A percentile compares a stretch with the other conserved stretches of the same genome.
These are phyloP conservation scores for Trichoderma sp. DNA, from an alignment of 2,329 filamentous ascomycete genomes.

Conservation along the genomic window DNA sequence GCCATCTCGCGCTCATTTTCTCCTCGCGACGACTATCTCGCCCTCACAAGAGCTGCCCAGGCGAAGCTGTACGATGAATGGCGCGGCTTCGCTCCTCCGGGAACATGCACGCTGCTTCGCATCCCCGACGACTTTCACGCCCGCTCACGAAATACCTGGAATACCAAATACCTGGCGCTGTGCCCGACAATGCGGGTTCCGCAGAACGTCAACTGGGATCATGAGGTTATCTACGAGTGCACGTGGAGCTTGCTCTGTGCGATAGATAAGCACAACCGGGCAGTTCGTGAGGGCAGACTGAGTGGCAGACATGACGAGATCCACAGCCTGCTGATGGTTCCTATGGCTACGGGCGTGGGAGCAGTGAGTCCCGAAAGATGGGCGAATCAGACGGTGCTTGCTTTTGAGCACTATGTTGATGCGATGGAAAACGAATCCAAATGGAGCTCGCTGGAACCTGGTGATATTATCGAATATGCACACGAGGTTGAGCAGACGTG, in stretches of 20 bases:
- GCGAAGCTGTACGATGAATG: constrained; percentile 46
- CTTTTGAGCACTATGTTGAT: constrained; percentile 53
- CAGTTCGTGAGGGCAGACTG: constrained; percentile 14
- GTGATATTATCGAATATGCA: constrained; percentile 16
- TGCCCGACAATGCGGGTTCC: constrained; percentile 57
- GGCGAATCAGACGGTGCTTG: constrained; percentile 52
- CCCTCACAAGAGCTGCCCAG: constrained; percentile 50
- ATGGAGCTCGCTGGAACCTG: constrained; percentile 41
- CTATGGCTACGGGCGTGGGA: constrained; percentile 52
- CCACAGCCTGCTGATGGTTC: constrained; percentile 50
- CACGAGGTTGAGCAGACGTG: constrained; percentile 12
- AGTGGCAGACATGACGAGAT: constrained; percentile 35
- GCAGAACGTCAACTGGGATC: constrained; percentile 47
- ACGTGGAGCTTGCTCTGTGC: constrained; percentile 53
- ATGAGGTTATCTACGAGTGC: constrained; percentile 56
- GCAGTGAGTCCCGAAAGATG: constrained; percentile 47
- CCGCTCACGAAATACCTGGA: constrained; percentile 41
- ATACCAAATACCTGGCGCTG: constrained; percentile 47
- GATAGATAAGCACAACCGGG: constrained; percentile 49
- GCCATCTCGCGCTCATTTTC: constrained; percentile 53
- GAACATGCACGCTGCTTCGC: constrained; percentile 49
- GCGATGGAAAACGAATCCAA: constrained; percentile 44
- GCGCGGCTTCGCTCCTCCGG: constrained; percentile 53
- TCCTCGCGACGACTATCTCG: constrained; percentile 46
- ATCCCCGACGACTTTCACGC: constrained; percentile 42